Base-by-base conservation (phyloP, 495 filamentous ascomycete species). In the Xylaria nigripes region DNA sequence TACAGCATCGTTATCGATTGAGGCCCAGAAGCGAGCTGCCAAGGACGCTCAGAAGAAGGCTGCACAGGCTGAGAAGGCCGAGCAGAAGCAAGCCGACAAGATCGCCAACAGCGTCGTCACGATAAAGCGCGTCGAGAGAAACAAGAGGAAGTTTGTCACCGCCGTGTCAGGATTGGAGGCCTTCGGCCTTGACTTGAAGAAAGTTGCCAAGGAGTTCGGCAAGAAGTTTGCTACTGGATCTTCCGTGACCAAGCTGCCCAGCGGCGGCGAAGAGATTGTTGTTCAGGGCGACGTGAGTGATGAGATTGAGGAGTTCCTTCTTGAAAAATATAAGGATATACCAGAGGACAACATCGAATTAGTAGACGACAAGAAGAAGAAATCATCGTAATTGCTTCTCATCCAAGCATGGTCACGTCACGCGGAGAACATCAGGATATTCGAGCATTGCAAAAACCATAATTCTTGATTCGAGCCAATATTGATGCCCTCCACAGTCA, bases 211-310 rank as follows among this genome's bases (percentile, higher is more conserved):
- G 72, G 87, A 91, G 57, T 84, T 90, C 57, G 88, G 87, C 48
- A 91, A 90, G 76, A 90, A 89, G 69, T 91, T 99, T 66, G 94
- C 94, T 16, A 96, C 93, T 1, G 93, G 93, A 0, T 83, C 82
- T n/a, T 87, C 83, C 13, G 91, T 97, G 40, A 97, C 92, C 15
- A 93, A 95, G 72, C 78, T 84, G 7, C 80, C 89, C 21, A 85
- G 81, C 44, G 92, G 90, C 2, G 84, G 85, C 10, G 93, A 97
- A 70, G 93, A 97, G 75, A 96, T 99, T 66, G 92, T 95, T 29
- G 90, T 99, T 38, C 93, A 99, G 70, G 93, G 93, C 13, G 93
- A 99, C 72, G 82, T 96, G 59, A 94, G 90, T 68, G 90, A 90
- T 65, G 93, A 97, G 68, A 85, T 99, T 50, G 81, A 85, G 60